Evolutionary conservation across 371 early-diverging fungal species (phyloP).

Genomic region (Lichtheimia corymbifera): DNA sequence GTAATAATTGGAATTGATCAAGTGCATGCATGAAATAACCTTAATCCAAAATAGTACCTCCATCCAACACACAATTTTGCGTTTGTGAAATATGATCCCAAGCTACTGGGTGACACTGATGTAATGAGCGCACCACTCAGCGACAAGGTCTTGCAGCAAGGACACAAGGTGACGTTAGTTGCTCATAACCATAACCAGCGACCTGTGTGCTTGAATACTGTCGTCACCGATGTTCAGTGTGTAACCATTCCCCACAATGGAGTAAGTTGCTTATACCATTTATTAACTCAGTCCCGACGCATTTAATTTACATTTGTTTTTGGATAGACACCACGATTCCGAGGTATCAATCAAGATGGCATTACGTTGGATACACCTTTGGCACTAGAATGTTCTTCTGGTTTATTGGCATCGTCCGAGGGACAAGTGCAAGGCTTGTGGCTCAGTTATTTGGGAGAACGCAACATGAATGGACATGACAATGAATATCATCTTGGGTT

Average conservation of each 20-base stretch:
- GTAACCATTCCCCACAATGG: constrained; percentile 80
- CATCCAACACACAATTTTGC: constrained; percentile 86
- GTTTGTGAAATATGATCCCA: constrained; percentile 76
- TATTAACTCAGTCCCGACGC: neutral
- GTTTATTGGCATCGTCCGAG: constrained; percentile 76
- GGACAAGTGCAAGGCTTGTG: constrained; percentile 84
- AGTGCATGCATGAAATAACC: neutral
- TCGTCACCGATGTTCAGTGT: constrained; percentile 77
- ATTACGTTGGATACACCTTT: constrained; percentile 87
- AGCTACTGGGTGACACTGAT: constrained; percentile 69
- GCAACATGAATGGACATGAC: constrained; percentile 67
- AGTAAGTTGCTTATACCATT: constrained; percentile 25
- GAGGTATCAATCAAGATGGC: constrained; percentile 79
- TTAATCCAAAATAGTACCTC: constrained; percentile 46
- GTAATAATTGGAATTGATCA: neutral
- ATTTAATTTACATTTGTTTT: constrained; percentile 1
- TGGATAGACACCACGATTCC: constrained; percentile 77
- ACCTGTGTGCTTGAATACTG: constrained; percentile 72
- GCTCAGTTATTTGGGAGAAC: constrained; percentile 82
- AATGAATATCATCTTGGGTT: constrained; percentile 81
- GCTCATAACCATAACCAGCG: constrained; percentile 82
- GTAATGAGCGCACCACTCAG: constrained; percentile 67
- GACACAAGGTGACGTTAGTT: constrained; percentile 65
- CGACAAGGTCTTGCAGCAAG: constrained; percentile 60
- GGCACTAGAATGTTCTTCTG: constrained; percentile 81